Conservation (phyloP, 352 stramenopile species). For the Globisporangium orthogonon region DNA sequence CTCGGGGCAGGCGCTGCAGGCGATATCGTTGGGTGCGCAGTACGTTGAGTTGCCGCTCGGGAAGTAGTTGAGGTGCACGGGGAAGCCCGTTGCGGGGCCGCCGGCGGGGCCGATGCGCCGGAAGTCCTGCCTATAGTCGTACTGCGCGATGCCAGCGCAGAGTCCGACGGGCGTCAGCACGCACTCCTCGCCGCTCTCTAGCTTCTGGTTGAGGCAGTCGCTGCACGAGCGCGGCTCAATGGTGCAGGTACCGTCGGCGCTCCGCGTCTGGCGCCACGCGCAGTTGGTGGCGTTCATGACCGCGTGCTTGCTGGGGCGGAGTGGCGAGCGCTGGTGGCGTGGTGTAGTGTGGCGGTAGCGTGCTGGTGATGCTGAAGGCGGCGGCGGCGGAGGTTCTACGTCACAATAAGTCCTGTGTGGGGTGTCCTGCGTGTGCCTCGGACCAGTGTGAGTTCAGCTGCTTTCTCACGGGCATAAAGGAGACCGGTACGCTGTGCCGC, state of each 20-base stretch:
- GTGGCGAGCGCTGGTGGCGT: not conserved
- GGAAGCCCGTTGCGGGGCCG: conserved; percentile 23
- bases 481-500: no score
- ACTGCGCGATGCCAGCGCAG: conserved; percentile 31
- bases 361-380: not conserved
- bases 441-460: not conserved
- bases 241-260: conserved; percentile 22
- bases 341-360: not conserved
- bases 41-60: conserved; percentile 44
- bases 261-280: conserved; percentile 30
- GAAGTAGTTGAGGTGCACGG: conserved; percentile 62
- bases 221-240: conserved; percentile 47
- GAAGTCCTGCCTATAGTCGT: conserved; percentile 48
- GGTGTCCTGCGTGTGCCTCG: not conserved
- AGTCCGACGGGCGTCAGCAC: conserved; percentile 41
- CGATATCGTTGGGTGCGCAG: conserved; percentile 30
- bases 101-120: conserved; percentile 21
- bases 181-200: conserved; percentile 30
- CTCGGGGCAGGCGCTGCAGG: conserved; percentile 29
- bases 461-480: not conserved
- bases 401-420: not conserved
- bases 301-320: not conserved
- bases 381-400: no score
- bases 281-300: conserved; percentile 23
- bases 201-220: conserved; percentile 47